Conservation (phyloP, 2,329 filamentous ascomycete species). For the Aplosporella prunicola region DNA sequence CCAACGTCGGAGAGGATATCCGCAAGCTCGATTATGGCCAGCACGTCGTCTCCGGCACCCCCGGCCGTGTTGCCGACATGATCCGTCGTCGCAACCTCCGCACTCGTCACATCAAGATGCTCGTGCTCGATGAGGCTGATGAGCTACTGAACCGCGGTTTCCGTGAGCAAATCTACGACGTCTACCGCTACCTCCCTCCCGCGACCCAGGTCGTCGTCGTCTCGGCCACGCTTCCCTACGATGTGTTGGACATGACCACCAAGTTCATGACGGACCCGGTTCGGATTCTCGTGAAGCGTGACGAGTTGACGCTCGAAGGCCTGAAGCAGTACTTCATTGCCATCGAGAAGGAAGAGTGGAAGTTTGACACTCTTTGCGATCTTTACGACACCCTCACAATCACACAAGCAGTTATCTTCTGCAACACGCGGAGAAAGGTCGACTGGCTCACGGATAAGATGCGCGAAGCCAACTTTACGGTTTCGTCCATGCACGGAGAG, state of each 20-base stretch:
- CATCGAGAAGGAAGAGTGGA: slow-evolving; percentile 99
- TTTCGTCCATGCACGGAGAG: slow-evolving; percentile 97
- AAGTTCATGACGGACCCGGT: slow-evolving; percentile 99
- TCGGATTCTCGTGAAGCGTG: slow-evolving; percentile 94
- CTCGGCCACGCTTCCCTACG: slow-evolving; percentile 91
- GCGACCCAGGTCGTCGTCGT: slow-evolving; percentile 98
- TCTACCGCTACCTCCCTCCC: slow-evolving; percentile 92
- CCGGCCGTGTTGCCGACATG: slow-evolving; percentile 88
- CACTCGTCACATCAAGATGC: slow-evolving; percentile 69
- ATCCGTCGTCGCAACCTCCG: slow-evolving; percentile 64
- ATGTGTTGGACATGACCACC: slow-evolving; percentile 97
- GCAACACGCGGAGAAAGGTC: slow-evolving; percentile 97
- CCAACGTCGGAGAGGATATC: slow-evolving; percentile 96
- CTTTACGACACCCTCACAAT: slow-evolving; percentile 98
- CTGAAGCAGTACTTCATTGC: slow-evolving; percentile 99
- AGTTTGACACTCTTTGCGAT: slow-evolving; percentile 97
- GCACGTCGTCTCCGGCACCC: slow-evolving; percentile 94
- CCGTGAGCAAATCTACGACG: slow-evolving; percentile 97
- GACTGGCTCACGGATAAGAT: slow-evolving; percentile 99
- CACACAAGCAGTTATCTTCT: slow-evolving; percentile 98
- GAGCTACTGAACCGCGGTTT: slow-evolving; percentile 87
- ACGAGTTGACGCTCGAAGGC: slow-evolving; percentile 93
- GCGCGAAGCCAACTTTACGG: slow-evolving; percentile 96
- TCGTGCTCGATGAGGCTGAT: slow-evolving; percentile 67
- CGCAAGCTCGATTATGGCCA: slow-evolving; percentile 95